Conservation (phyloP, 192 early-diverging fungal species). For the Fimicolochytrium jonesii region DNA sequence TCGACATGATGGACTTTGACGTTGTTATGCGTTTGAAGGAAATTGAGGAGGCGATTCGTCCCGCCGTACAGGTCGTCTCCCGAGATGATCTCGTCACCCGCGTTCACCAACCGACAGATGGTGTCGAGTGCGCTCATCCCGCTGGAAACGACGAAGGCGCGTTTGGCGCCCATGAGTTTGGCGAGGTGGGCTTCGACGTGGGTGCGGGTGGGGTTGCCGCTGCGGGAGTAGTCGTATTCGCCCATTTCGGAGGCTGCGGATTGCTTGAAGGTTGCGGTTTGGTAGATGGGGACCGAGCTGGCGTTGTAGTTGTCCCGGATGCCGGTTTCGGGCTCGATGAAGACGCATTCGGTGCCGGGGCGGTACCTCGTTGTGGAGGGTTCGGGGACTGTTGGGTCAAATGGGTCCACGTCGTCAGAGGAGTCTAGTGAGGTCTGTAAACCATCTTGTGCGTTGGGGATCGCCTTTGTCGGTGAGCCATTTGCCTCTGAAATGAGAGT, state of each 20-base stretch:
- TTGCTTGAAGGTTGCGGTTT: conserved; percentile 97
- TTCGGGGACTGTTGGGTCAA: too few relatives aligned
- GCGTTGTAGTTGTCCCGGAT: conserved; percentile 80
- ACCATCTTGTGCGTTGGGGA: too few relatives aligned
- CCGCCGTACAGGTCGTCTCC: conserved; percentile 96
- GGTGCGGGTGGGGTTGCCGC: conserved; percentile 97
- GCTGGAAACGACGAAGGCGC: conserved; percentile 80
- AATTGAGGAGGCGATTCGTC: conserved; percentile 89
- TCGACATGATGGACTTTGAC: conserved; percentile 89
- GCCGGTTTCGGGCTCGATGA: conserved; percentile 24
- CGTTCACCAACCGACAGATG: conserved; percentile 78
- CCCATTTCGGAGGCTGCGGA: conserved; percentile 71
- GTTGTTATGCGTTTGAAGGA: conserved; percentile 70
- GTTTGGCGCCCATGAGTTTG: conserved; percentile 86
- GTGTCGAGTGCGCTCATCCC: conserved; percentile 96
- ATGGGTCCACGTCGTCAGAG: too few relatives aligned
- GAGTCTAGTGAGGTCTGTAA: too few relatives aligned
- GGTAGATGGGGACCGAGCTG: conserved; percentile 93
- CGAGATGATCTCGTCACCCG: conserved; percentile 87
- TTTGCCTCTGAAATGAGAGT: too few relatives aligned
- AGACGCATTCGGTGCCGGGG: conserved; percentile 44
- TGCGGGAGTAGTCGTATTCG: conserved; percentile 93
- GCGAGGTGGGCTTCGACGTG: conserved; percentile 88
- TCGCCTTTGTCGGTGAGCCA: too few relatives aligned
- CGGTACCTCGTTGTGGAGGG: conserved; percentile 14